phyloP scores from a whole-genome alignment of 148 eudicot species.

The Spergularia marina region DNA sequence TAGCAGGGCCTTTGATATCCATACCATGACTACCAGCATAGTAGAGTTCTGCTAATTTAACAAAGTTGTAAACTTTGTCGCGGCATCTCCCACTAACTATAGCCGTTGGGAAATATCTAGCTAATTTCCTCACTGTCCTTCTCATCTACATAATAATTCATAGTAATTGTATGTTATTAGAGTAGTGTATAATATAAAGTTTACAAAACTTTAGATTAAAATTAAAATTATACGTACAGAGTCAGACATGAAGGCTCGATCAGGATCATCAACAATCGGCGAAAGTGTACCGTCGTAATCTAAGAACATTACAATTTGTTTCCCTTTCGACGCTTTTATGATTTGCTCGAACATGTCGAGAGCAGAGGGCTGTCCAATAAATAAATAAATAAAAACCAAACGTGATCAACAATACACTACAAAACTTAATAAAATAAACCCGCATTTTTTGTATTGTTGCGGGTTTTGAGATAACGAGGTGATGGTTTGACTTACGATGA shows the following conservation, averaged over 20 bases:
- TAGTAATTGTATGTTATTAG: too few species aligned
- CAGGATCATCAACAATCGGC: constrained; percentile 82
- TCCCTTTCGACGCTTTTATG: constrained; percentile 72
- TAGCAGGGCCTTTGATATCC: constrained; percentile 90
- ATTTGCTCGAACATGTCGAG: constrained; percentile 80
- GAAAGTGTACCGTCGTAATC: constrained; percentile 95
- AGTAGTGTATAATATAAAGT: too few species aligned
- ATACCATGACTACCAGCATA: constrained; percentile 99
- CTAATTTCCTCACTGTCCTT: constrained; percentile 69
- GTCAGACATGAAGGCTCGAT: constrained; percentile 80
- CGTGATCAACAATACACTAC: too few species aligned
- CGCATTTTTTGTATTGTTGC: too few species aligned
- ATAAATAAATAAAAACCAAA: too few species aligned
- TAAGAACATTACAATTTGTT: constrained; percentile 77
- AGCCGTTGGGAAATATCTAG: constrained; percentile 80
- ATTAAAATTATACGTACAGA: constrained; percentile 33
- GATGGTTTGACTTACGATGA: constrained; percentile 30
- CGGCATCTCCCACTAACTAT: constrained; percentile 93
- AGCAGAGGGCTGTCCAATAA: constrained; percentile 41
- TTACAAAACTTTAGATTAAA: background rate
- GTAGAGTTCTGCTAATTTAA: constrained; percentile 67
- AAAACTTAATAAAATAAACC: too few species aligned
- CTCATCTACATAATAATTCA: constrained; percentile 59
- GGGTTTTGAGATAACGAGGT: too few species aligned
- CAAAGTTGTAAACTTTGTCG: constrained; percentile 82